Percentiles rank a stretch among this genome's conserved stretches.
Conservation (phyloP, 192 early-diverging fungal species). For the Jimgerdemannia lactiflua region DNA sequence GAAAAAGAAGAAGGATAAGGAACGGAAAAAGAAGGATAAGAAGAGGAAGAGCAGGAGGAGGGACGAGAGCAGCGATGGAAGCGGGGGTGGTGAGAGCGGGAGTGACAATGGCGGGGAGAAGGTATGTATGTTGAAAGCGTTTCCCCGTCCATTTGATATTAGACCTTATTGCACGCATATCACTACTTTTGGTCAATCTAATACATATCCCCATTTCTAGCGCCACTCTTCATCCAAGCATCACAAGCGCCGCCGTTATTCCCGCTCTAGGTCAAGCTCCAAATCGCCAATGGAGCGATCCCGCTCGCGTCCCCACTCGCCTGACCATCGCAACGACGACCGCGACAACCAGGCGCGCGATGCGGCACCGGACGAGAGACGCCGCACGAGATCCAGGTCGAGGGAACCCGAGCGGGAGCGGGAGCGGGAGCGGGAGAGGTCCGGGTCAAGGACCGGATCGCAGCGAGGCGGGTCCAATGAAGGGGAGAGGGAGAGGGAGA, state of each 20-base stretch:
- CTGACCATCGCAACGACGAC: too few species aligned
- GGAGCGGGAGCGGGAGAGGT: too few species aligned
- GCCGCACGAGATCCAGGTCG: not conserved
- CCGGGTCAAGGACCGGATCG: not conserved
- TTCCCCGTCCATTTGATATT: too few species aligned
- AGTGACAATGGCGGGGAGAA: conserved; percentile 2
- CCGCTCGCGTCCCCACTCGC: not conserved
- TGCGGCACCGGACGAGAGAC: not conserved
- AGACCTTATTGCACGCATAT: not conserved
- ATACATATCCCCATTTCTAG: not conserved
- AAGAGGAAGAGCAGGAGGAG: conserved; percentile 13
- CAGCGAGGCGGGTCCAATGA: not conserved
- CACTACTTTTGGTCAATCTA: too few species aligned
- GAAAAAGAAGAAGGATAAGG: not conserved
- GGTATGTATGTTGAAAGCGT: not conserved
- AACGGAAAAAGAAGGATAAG: not conserved
- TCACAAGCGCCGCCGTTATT: not conserved
- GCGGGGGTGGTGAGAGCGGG: not conserved
- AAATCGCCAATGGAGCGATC: not conserved
- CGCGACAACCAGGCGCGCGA: too few species aligned
- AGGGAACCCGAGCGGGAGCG: not conserved
- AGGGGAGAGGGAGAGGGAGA: not conserved
- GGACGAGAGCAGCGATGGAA: conserved; percentile 6
- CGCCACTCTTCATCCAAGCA: not conserved
- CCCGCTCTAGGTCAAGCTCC: not conserved